Percentiles rank a stretch among this genome's conserved stretches.
These are phyloP conservation scores for Liquidambar formosana DNA, from an alignment of 164 flowering plant genomes.

Conservation along the genomic window DNA sequence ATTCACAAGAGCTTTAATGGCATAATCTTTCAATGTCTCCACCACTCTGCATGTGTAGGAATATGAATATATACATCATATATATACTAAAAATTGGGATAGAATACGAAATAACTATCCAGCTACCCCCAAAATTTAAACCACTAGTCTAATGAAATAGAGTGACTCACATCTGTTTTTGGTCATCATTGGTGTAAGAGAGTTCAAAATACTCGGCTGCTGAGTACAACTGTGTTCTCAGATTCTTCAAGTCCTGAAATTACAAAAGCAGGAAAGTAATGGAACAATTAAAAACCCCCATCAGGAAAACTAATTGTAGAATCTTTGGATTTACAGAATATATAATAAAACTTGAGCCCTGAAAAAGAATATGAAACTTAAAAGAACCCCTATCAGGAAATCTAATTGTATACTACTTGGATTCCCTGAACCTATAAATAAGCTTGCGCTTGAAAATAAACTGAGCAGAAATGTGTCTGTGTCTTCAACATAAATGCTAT, in stretches of 20 bases:
- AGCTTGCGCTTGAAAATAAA: no score
- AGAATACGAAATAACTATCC: neutral
- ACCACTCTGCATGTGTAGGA: constrained; percentile 57
- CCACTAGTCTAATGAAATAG: neutral
- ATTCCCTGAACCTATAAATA: no score
- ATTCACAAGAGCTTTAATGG: constrained; percentile 84
- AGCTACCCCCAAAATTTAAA: neutral
- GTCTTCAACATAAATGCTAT: neutral
- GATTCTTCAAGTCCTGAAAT: constrained; percentile 84
- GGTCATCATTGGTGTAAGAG: constrained; percentile 80
- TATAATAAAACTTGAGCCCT: no score
- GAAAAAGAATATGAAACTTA: no score
- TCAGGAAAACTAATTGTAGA: no score
- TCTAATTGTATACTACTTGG: no score
- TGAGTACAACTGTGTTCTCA: constrained; percentile 83
- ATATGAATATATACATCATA: neutral
- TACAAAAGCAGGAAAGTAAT: neutral
- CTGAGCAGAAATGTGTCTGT: neutral
- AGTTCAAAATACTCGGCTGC: constrained; percentile 95
- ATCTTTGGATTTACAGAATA: no score
- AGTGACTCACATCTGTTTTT: constrained; percentile 69
- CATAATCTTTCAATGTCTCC: constrained; percentile 81
- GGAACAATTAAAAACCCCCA: neutral
- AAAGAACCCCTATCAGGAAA: neutral
- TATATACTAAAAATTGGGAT: neutral